Evolutionary conservation across 306 rosid species (phyloP).

Genomic region (Prunus mongolica): DNA sequence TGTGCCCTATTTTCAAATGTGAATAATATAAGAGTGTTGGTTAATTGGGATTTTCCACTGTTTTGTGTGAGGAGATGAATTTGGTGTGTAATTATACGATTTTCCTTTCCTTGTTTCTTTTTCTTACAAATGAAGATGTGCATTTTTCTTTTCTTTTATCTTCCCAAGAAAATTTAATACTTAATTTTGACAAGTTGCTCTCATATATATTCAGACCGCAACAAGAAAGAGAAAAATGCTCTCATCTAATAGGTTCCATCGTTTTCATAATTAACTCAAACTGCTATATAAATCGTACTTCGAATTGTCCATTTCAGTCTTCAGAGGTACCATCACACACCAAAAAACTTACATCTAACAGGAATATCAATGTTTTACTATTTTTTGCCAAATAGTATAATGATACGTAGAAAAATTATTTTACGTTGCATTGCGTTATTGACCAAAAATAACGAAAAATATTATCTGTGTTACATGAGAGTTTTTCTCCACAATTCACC

Average conservation of each 20-base stretch:
- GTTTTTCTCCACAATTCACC: too few relatives aligned
- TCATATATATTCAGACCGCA: too few relatives aligned
- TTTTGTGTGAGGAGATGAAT: too few relatives aligned
- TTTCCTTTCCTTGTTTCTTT: too few relatives aligned
- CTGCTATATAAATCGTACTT: neutral
- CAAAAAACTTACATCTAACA: neutral
- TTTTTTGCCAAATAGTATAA: accelerated
- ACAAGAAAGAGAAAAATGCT: too few relatives aligned
- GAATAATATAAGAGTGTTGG: too few relatives aligned
- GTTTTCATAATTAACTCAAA: neutral
- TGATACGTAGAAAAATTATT: accelerated
- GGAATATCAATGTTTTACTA: accelerated
- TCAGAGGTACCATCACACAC: neutral
- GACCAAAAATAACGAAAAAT: accelerated
- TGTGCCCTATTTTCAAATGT: too few relatives aligned
- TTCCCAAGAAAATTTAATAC: neutral
- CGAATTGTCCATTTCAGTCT: neutral
- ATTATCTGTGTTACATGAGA: too few relatives aligned
- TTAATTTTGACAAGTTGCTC: neutral
- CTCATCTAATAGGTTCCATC: neutral
- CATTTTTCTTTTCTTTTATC: neutral
- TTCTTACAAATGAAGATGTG: too few relatives aligned
- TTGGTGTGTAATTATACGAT: too few relatives aligned
- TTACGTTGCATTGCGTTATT: accelerated
- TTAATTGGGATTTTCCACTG: too few relatives aligned